These are phyloP conservation scores for Mangifera indica DNA, from an alignment of 345 rosid species.

Conservation along the genomic window DNA sequence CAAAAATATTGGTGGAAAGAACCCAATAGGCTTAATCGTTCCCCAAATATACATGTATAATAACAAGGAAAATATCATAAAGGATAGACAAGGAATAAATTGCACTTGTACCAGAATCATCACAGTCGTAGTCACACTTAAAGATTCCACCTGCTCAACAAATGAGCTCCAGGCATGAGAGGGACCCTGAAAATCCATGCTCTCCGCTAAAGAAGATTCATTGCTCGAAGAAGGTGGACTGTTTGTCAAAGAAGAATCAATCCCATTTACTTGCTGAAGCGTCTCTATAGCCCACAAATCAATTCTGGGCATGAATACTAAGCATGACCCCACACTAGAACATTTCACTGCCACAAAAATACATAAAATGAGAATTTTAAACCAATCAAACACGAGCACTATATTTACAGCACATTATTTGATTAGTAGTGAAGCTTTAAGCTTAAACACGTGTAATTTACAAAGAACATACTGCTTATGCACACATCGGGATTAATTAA, in stretches of 20 bases:
- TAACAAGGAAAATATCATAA: neutral
- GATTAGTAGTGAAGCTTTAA: neutral
- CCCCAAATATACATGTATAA: neutral
- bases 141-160: conserved; percentile 80
- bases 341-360: conserved; percentile 73
- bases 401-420: neutral
- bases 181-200: conserved; percentile 25
- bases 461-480: neutral
- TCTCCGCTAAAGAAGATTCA: conserved; percentile 36
- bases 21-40: neutral
- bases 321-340: conserved; percentile 58
- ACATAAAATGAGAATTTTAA: conserved; percentile 22
- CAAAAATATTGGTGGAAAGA: neutral
- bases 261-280: conserved; percentile 27
- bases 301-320: conserved; percentile 87
- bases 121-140: conserved; percentile 70
- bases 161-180: conserved; percentile 86
- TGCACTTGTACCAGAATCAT: conserved; percentile 70
- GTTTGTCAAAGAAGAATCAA: conserved; percentile 25
- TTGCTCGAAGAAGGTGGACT: conserved; percentile 25
- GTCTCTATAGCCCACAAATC: conserved; percentile 90
- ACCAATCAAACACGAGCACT: neutral
- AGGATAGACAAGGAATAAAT: neutral
- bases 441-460: neutral
- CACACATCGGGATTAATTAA: neutral